phyloP scores from a whole-genome alignment of 306 rosid species.

The Rosa multiflora region DNA sequence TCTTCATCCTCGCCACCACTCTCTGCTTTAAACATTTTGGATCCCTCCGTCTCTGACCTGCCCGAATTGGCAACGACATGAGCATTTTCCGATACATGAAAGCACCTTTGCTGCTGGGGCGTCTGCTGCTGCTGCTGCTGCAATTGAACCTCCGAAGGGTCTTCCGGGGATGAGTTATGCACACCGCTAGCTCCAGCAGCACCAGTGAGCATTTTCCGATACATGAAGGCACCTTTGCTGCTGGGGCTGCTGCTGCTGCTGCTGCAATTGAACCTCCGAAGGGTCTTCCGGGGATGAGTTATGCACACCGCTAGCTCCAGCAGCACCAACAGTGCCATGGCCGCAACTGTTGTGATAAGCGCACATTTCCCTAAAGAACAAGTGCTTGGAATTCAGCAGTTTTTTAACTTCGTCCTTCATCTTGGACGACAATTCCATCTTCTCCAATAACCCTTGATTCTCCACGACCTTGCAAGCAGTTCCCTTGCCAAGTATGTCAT shows the following conservation, averaged over 20 bases:
- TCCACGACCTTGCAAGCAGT: constrained; percentile 89
- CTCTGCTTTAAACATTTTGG: constrained; percentile 40
- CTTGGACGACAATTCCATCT: constrained; percentile 75
- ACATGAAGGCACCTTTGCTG: constrained; percentile 57
- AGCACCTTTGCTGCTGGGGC: constrained; percentile 40
- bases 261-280: constrained; percentile 27
- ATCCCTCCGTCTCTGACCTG: constrained; percentile 37
- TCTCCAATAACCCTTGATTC: constrained; percentile 68
- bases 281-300: constrained; percentile 55
- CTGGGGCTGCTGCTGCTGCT: constrained; percentile 23
- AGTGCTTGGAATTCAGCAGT: constrained; percentile 82
- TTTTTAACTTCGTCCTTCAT: constrained; percentile 76
- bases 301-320: constrained; percentile 23
- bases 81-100: constrained; percentile 51
- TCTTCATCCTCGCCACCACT: constrained; percentile 49
- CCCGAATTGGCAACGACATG: constrained; percentile 29
- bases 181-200: constrained; percentile 21
- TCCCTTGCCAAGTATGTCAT: constrained; percentile 91
- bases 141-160: constrained; percentile 32
- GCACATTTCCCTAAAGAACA: constrained; percentile 96
- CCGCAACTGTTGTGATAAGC: constrained; percentile 89
- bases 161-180: constrained; percentile 52
- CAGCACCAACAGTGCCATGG: constrained; percentile 38
- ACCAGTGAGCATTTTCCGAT: too few species aligned
- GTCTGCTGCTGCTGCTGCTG: constrained; percentile 28